Evolutionary conservation across 2,329 filamentous ascomycete genomes (phyloP), one percentile per base, ranked within the genome.

Genomic region (Gliomastix tumulicola): DNA sequence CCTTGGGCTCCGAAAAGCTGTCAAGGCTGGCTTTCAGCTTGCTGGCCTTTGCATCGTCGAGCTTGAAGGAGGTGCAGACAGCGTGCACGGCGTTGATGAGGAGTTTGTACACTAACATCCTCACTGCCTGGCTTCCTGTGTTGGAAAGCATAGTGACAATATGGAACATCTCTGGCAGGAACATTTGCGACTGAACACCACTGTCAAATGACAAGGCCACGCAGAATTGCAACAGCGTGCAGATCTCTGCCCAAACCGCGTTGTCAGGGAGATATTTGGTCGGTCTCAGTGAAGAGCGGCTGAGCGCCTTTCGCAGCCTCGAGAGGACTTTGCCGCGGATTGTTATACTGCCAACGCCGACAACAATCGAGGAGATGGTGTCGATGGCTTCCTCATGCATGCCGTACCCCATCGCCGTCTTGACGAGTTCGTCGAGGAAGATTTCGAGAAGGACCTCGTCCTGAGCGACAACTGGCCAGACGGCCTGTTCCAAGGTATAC

Each of bases 91-190:
- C 75, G 54, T 84, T 84, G 36, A 82, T 69, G 18, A 84, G 60
- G 10, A 84, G 59, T 36, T 74, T 69, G 50, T 83, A 79, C 4
- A 84, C 76, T 16, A 76, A 61, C 7, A 71, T 55, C 33, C 79
- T 69, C 7, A 81, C 63, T 10, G 76, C 71, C 9, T 68, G 57
- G 10, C 68, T 57, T 7, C 80, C 80, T 2, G 75, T 82, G 46
- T 83, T 83, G 23, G 77, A 75, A 19, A 84, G 65, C 76, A 84
- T 82, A 0, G 80, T 83, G 40, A 83, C 76, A 34, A 84, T 66
- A 54, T 84, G 80, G 51, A 84, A 84, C 32, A 84, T 67, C 50
- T 84, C 80, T 0, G 80, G 79, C 6, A 84, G 59, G 46, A 77
- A 84, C 31, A 83, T 63, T 53, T 84, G 79, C 5, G 79, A 71